Evolutionary conservation across 1,139 yeast genomes (phyloP), one percentile per base, ranked within the genome.

Genomic region (Diutina scorzettiae): DNA sequence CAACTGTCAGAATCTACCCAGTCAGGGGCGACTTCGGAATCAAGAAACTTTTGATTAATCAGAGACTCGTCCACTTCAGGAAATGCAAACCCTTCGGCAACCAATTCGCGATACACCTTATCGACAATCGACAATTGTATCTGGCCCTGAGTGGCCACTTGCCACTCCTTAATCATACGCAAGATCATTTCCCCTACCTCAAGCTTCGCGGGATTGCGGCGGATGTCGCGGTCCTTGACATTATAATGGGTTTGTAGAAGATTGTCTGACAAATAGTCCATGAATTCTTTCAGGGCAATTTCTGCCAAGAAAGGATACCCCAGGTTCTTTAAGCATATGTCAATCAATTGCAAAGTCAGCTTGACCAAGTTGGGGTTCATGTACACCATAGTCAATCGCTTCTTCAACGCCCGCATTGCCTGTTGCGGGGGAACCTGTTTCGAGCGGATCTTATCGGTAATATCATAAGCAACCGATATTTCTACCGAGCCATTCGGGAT

Each of bases 1-100:
- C 99, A 91, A 11, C 85, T 86, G 53, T 87, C 95, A 16, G 87
- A 81, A 54, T 93, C 98, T 20, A 84, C 80, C 99, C 99, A 91
- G 53, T 89, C 97, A 0, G 98, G 98, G 3, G 99, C 96, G 4
- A 91, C 89, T 47, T 80, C 83, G 1, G 96, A 76, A 55, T 91
- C 97, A 43, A 89, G 76, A 59, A 87, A 76, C 18, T 62, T 66
- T 40, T 69, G 58, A 39, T 69, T 71, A 36, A 67, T 58, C 37
- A 54, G 57, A 11, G 69, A 60, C 20, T 46, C 45, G 41, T 71
- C 63, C 16, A 68, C 58, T n/a, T 68, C 64, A 9, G 95, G 95
- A 53, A 89, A 86, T 41, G 69, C 65, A 50, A 73, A 77, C 1
- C 86, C 93, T 45, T 78, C 82, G 41, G 65, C 63, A 45, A 70